These are phyloP conservation scores for Phytophthora aleatoria DNA, from an alignment of 352 stramenopile genomes.

Conservation along the genomic window DNA sequence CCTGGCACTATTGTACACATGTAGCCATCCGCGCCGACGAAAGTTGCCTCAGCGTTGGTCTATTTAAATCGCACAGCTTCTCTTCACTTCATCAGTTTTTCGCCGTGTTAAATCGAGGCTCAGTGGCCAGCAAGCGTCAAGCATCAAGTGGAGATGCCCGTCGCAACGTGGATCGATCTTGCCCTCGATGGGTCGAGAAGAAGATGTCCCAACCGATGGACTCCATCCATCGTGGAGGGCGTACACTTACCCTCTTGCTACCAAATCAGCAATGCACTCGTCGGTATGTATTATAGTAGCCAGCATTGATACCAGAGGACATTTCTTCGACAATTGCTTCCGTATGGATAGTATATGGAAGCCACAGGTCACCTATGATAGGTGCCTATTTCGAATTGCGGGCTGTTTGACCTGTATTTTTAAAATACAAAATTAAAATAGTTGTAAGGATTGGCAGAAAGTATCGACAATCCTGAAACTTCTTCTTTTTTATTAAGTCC, in stretches of 20 bases:
- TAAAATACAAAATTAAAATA: too few species aligned
- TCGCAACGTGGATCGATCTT: conserved; percentile 12
- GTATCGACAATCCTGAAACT: conserved; percentile 32
- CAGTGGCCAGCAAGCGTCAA: too few species aligned
- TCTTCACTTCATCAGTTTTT: conserved; percentile 8
- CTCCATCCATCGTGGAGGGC: too few species aligned
- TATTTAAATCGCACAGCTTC: conserved; percentile 10
- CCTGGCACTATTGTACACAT: neutral
- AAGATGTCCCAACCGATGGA: conserved; percentile 19
- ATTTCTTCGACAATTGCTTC: conserved; percentile 12
- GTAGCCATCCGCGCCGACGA: conserved; percentile 11
- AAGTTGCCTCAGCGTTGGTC: conserved; percentile 5
- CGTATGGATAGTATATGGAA: too few species aligned
- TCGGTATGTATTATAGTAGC: neutral
- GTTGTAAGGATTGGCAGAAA: neutral
- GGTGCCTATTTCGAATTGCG: too few species aligned
- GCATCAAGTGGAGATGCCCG: neutral
- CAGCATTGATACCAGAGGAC: neutral
- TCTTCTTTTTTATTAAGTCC: conserved; percentile 10
- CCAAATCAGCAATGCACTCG: conserved; percentile 34
- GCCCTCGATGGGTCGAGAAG: conserved; percentile 1
- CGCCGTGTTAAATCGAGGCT: neutral
- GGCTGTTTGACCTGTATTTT: neutral
- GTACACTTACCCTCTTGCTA: neutral
- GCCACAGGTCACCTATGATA: too few species aligned